Evolutionary conservation across 495 filamentous ascomycete genomes (phyloP), one percentile per base, ranked within the genome.

Genomic region (Penicillium parvum): DNA sequence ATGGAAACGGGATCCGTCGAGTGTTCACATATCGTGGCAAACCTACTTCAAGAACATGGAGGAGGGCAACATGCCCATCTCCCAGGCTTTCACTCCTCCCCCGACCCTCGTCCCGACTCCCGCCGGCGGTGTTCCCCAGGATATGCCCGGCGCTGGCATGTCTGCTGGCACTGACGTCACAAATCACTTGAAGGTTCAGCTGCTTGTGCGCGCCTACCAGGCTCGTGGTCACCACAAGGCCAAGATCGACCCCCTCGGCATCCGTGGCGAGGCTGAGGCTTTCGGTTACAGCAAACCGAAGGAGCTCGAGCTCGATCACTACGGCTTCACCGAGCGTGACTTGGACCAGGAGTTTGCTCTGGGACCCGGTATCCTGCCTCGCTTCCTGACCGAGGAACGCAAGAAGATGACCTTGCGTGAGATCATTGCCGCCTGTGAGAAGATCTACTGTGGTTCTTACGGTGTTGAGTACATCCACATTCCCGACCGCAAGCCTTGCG

Each of bases 11-110:
- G 88, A 98, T 56, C 89, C 94, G 14, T 77, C 81, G 51, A 94
- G 86, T 66, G 92, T 98, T 32, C 92, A 98, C 69, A 76, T 96
- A 56, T 98, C 92, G 63, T 98, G 92, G 92, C 92, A 96, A 73
- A 85, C 91, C 52, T 98, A 98, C 81, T 98, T 98, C 78, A 84
- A 81, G 63, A 98, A 98, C 70, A 96, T 98, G 89, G 92, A 98
- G 72, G 83, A 81, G 45, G 92, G 94, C 64, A 87, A 91, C 53
- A 96, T 97, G 85, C 92, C 89, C 57, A 87, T 91, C 65, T 91
- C 90, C 36, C 85, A 94, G 65, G 92, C 92, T 51, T 98, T 98
- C 76, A 87, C 86, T 52, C 89, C 94, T 40, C 92, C 92, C 20
- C 92, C 92, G 5, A 96, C 84, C 37, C 76, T 98, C 42, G 81